Evolutionary conservation across 2,329 filamentous ascomycete genomes (phyloP).

Genomic region (Alternaria brassicicola): DNA sequence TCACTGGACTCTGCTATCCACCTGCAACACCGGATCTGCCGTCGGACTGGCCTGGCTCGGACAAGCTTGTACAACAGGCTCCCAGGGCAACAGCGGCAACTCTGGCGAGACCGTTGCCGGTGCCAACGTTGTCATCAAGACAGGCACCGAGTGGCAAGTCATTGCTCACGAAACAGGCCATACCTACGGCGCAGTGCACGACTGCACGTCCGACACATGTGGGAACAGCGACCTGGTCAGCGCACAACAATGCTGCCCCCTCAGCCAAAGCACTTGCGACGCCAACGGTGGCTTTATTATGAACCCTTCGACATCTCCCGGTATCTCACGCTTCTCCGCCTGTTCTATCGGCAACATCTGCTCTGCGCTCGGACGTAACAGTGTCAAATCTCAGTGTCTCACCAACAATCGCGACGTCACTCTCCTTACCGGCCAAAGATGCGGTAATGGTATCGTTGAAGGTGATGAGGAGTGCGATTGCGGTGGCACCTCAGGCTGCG

Average conservation of each 20-base stretch:
- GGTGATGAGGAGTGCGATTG: slow-evolving; percentile 95
- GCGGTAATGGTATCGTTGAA: slow-evolving; percentile 97
- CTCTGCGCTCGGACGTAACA: slow-evolving; percentile 77
- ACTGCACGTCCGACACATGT: slow-evolving; percentile 78
- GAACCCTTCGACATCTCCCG: slow-evolving; percentile 83
- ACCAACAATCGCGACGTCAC: slow-evolving; percentile 83
- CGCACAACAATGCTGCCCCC: slow-evolving; percentile 78
- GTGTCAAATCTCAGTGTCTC: slow-evolving; percentile 77
- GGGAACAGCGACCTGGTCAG: slow-evolving; percentile 63
- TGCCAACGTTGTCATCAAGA: slow-evolving; percentile 87
- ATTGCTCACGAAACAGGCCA: slow-evolving; percentile 94
- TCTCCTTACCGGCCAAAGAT: slow-evolving; percentile 82
- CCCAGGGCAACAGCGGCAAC: slow-evolving; percentile 53
- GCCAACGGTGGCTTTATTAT: slow-evolving; percentile 86
- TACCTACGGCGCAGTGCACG: slow-evolving; percentile 94
- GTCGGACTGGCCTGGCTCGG: slow-evolving; percentile 94
- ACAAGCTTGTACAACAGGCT: slow-evolving; percentile 74
- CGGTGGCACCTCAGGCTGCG: slow-evolving; percentile 75
- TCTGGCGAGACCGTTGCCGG: slow-evolving; percentile 76
- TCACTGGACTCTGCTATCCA: slow-evolving; percentile 89
- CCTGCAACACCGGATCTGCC: slow-evolving; percentile 79
- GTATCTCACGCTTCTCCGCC: slow-evolving; percentile 80
- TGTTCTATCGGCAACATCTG: slow-evolving; percentile 96
- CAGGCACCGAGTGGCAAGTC: slow-evolving; percentile 88
- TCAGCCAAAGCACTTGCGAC: slow-evolving; percentile 71